Percentiles rank a stretch among this genome's conserved stretches.
Conservation (phyloP, 441 rosid species). For the Syzygium syzygioides region DNA sequence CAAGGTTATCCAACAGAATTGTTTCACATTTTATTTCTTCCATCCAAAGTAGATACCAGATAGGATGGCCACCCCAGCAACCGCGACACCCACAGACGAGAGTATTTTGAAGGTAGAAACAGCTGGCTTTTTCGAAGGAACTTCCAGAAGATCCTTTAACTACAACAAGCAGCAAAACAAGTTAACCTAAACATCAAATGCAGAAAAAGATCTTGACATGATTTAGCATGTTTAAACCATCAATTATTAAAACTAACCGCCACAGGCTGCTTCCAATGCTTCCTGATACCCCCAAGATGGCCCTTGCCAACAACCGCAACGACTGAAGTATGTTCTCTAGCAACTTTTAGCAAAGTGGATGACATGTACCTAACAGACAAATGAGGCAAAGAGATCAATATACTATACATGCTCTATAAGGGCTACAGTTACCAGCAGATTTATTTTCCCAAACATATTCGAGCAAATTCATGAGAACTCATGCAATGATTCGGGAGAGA, state of each 20-base stretch:
- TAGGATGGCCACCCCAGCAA: slow-evolving; percentile 69
- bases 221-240: background rate
- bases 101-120: slow-evolving; percentile 44
- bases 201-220: background rate
- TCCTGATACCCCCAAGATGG: slow-evolving; percentile 80
- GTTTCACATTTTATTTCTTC: background rate
- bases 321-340: slow-evolving; percentile 60
- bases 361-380: slow-evolving; percentile 63
- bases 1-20: background rate
- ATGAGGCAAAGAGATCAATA: background rate
- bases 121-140: slow-evolving; percentile 46
- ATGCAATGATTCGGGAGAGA: background rate
- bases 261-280: slow-evolving; percentile 78
- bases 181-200: background rate
- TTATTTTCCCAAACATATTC: background rate
- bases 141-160: slow-evolving; percentile 55
- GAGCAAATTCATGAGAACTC: background rate
- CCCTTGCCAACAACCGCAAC: slow-evolving; percentile 96
- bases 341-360: slow-evolving; percentile 42
- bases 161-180: slow-evolving; percentile 13
- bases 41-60: slow-evolving; percentile 49
- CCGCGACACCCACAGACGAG: slow-evolving; percentile 58
- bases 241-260: slow-evolving; percentile 24
- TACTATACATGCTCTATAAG: background rate
- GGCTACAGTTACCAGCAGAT: background rate